Conservation (phyloP, 106 monocot genomes). For the Dendrobium huoshanense region DNA sequence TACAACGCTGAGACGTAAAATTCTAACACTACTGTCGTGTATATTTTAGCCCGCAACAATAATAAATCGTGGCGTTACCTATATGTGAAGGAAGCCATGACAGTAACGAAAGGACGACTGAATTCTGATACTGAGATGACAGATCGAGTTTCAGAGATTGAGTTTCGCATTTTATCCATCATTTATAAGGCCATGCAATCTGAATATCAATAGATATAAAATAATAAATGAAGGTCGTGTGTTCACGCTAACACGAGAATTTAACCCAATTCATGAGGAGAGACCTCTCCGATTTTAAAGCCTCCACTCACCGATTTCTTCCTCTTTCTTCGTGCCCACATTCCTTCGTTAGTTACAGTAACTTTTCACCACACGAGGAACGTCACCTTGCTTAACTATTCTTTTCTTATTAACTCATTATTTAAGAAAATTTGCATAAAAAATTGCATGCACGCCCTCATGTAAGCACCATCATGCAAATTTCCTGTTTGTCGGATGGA, state of each 20-base stretch:
- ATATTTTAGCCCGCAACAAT: no score
- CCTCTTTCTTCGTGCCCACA: not conserved
- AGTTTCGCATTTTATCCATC: not conserved
- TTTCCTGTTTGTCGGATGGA: not conserved
- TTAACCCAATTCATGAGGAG: conserved; percentile 31
- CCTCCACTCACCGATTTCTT: not conserved
- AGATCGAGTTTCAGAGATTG: not conserved
- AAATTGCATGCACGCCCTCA: not conserved
- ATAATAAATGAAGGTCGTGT: not conserved
- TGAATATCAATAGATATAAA: not conserved
- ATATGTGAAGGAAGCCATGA: no score
- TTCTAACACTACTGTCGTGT: no score
- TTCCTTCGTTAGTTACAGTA: not conserved
- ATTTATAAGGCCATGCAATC: no score
- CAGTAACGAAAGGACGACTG: not conserved
- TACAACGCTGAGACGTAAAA: no score
- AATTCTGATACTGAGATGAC: not conserved
- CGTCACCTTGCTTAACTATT: not conserved
- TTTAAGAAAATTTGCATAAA: no score
- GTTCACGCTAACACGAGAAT: conserved; percentile 13
- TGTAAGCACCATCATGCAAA: not conserved
- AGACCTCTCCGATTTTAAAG: conserved; percentile 33
- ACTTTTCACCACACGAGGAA: not conserved
- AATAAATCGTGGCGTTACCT: no score
- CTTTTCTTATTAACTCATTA: not conserved